Conservation (phyloP, 2,329 filamentous ascomycete species). For the Pseudogymnoascus sp. region DNA sequence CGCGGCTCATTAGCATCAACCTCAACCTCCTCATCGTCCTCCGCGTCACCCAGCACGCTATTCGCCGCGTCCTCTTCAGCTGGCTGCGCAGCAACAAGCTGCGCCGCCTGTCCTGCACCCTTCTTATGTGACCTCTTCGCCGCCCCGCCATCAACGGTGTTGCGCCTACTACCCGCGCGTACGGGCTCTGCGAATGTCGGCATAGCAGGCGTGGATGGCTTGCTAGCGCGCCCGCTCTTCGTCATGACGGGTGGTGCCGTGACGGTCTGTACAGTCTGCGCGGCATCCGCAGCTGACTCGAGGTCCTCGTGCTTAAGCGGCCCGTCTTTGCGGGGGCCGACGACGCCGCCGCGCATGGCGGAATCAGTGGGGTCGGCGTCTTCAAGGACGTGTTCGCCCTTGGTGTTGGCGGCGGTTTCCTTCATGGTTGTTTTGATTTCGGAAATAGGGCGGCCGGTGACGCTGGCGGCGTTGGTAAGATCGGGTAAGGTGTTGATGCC, state of each 20-base stretch:
- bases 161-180: conserved; percentile 46
- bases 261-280: conserved; percentile 28
- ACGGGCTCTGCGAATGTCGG: conserved; percentile 48
- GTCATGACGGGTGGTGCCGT: conserved; percentile 41
- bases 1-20: conserved; percentile 60
- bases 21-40: conserved; percentile 48
- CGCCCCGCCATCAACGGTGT: conserved; percentile 24
- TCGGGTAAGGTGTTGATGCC: conserved; percentile 33
- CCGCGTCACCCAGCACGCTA: conserved; percentile 29
- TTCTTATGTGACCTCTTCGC: conserved; percentile 53
- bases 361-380: conserved; percentile 28
- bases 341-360: conserved; percentile 21
- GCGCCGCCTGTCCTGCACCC: conserved; percentile 33
- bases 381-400: conserved; percentile 27
- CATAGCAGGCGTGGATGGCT: conserved; percentile 55
- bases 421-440: conserved; percentile 48
- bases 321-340: conserved; percentile 36
- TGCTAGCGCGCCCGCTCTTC: conserved; percentile 57
- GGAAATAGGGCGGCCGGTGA: conserved; percentile 27
- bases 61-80: conserved; percentile 30
- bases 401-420: conserved; percentile 31
- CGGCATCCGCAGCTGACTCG: conserved; percentile 35
- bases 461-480: conserved; percentile 20
- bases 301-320: conserved; percentile 41
- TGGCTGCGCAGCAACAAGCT: conserved; percentile 23